Conservation (phyloP, 345 rosid genomes). For the Eucalyptus dawsonii region DNA sequence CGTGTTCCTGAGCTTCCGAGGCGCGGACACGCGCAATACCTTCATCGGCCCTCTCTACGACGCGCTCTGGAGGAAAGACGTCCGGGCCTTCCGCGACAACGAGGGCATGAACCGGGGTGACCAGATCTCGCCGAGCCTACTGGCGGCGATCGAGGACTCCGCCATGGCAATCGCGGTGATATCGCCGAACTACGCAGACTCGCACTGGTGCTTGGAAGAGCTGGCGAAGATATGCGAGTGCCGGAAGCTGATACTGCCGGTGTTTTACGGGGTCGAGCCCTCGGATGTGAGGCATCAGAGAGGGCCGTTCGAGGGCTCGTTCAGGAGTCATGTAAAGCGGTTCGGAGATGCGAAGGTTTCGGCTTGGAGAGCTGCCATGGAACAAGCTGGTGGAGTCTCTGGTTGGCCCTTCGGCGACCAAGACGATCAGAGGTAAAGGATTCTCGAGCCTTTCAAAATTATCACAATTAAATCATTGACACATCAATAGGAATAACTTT, state of each 20-base stretch:
- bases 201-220: constrained; percentile 19
- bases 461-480: not conserved
- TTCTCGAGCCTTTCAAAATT: not conserved
- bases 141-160: constrained; percentile 9
- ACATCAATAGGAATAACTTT: fast-evolving
- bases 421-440: not conserved
- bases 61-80: not conserved
- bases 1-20: constrained; percentile 23
- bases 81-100: constrained; percentile 6
- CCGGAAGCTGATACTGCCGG: constrained; percentile 3
- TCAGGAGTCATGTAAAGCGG: not conserved
- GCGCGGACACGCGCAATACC: constrained; percentile 3
- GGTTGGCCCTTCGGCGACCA: not conserved
- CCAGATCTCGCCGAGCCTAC: not conserved
- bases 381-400: not conserved
- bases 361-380: constrained; percentile 6
- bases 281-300: not conserved
- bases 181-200: constrained; percentile 9
- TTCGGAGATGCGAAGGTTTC: not conserved
- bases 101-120: constrained; percentile 2
- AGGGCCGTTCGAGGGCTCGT: not conserved
- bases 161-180: constrained; percentile 1
- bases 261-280: constrained; percentile 9
- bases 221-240: constrained; percentile 3
- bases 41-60: constrained; percentile 4